phyloP scores from a whole-genome alignment of 148 eudicot genomes.

The Camellia sinensis region DNA sequence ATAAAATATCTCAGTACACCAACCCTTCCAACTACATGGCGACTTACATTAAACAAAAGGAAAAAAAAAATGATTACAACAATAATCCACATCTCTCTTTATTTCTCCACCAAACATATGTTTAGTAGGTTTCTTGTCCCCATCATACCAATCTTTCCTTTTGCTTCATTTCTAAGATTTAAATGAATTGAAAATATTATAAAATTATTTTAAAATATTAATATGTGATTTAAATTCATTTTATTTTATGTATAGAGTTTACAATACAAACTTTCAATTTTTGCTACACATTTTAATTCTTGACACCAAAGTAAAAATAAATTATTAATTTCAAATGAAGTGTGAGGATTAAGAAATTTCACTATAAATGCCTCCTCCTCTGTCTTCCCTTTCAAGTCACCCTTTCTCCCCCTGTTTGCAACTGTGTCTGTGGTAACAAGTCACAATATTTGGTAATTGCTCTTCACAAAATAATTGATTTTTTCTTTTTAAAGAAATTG shows the following conservation, averaged over 20 bases:
- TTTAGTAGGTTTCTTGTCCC: not conserved
- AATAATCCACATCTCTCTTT: not conserved
- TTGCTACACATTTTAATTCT: too few species aligned
- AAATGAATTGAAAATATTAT: not conserved
- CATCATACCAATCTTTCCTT: not conserved
- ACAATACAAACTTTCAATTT: too few species aligned
- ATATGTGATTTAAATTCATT: too few species aligned
- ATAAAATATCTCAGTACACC: not conserved
- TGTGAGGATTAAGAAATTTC: not conserved
- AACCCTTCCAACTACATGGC: not conserved
- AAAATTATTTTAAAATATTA: too few species aligned
- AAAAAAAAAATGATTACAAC: not conserved
- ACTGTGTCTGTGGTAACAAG: not conserved
- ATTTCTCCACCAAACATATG: not conserved
- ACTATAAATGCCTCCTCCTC: not conserved
- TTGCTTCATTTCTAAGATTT: conserved; percentile 12
- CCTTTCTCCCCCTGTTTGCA: not conserved
- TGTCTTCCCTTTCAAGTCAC: conserved; percentile 9
- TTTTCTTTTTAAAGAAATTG: not conserved
- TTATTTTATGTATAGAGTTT: too few species aligned
- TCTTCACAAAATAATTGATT: not conserved
- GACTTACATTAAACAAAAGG: not conserved
- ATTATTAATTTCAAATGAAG: not conserved
- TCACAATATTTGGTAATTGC: conserved; percentile 2
- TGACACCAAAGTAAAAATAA: too few species aligned